A percentile compares a stretch with the other conserved stretches of the same genome.
These are phyloP conservation scores for Fusarium nisikadoi DNA, from an alignment of 2,329 filamentous ascomycete species.

Conservation along the genomic window DNA sequence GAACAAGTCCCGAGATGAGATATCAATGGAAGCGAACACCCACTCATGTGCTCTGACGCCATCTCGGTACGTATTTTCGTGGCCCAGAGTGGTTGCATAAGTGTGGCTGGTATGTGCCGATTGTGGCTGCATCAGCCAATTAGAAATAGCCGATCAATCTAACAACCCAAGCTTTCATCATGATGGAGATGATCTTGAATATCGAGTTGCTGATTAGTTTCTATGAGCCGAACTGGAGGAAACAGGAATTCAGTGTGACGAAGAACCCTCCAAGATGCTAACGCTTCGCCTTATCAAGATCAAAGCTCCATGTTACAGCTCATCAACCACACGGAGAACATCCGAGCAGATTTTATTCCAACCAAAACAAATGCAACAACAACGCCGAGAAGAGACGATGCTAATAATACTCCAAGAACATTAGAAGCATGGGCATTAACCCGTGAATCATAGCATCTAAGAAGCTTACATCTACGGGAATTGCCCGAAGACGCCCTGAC, in stretches of 20 bases:
- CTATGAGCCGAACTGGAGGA: background rate
- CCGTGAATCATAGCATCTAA: background rate
- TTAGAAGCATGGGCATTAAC: background rate
- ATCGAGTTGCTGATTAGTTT: background rate
- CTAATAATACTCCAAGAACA: background rate
- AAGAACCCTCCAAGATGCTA: background rate
- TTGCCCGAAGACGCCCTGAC: conserved; percentile 34
- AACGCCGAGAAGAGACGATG: background rate
- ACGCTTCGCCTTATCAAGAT: background rate
- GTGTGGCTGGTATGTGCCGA: conserved; percentile 31
- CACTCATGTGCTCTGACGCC: conserved; percentile 38
- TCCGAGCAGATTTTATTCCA: conserved; percentile 17
- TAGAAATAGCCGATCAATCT: conserved; percentile 6
- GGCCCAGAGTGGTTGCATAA: conserved; percentile 2
- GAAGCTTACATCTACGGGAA: conserved; percentile 29
- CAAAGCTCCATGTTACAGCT: background rate
- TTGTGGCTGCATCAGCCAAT: conserved; percentile 37
- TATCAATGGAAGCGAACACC: background rate
- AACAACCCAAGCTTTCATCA: background rate
- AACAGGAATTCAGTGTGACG: conserved; percentile 2
- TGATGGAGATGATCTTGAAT: conserved; percentile 3
- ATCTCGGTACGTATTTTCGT: conserved; percentile 28
- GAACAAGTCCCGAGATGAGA: background rate
- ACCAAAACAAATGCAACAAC: background rate
- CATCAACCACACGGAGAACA: conserved; percentile 23